These are phyloP conservation scores for Pseudogymnoascus pannorum DNA, from an alignment of 2,329 filamentous ascomycete species.

Conservation along the genomic window DNA sequence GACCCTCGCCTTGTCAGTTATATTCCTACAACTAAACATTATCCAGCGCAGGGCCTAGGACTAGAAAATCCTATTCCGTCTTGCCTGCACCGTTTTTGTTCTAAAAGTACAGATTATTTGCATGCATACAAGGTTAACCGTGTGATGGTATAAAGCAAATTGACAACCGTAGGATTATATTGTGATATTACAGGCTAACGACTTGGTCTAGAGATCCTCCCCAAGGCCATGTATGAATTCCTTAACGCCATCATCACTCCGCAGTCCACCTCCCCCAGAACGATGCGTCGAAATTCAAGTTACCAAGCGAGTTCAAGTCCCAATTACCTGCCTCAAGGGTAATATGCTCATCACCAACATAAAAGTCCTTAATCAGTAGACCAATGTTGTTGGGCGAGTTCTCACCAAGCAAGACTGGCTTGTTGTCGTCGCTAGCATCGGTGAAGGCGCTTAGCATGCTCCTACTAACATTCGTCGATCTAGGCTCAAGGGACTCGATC, in stretches of 20 bases:
- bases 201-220: background rate
- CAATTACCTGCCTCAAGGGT: background rate
- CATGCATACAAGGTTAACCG: background rate
- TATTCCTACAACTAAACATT: too few relatives aligned
- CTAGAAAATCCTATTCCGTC: too few relatives aligned
- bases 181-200: background rate
- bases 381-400: slow-evolving; percentile 1
- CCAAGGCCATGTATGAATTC: background rate
- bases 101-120: background rate
- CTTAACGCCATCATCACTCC: background rate
- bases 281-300: background rate
- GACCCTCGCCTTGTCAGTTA: too few relatives aligned
- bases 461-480: slow-evolving; percentile 2
- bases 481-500: slow-evolving; percentile 5
- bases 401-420: slow-evolving; percentile 1
- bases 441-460: slow-evolving; percentile 6
- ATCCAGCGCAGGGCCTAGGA: too few relatives aligned
- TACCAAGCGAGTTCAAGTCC: background rate
- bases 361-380: slow-evolving; percentile 4
- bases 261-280: slow-evolving; percentile 2
- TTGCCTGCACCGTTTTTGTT: too few relatives aligned
- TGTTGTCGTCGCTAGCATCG: slow-evolving; percentile 1
- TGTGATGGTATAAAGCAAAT: background rate
- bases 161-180: background rate
- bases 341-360: slow-evolving; percentile 9